Evolutionary conservation across 2,329 filamentous ascomycete genomes (phyloP).

Genomic region (Nannizziopsis arthrosporioides): DNA sequence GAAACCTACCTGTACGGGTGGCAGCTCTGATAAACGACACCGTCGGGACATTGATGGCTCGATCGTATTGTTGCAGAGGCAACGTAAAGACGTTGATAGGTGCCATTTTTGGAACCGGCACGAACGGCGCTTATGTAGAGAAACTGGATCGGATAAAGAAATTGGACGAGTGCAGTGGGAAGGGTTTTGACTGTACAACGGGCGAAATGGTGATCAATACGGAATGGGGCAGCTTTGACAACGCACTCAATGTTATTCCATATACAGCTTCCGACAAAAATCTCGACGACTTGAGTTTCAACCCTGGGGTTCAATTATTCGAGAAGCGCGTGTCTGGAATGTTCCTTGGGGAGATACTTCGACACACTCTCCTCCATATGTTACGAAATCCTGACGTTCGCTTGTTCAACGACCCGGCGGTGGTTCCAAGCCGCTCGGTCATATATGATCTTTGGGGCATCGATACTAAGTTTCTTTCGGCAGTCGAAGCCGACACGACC

Average conservation of each 20-base stretch:
- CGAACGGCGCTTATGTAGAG: conserved; percentile 95
- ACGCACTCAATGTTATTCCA: conserved; percentile 76
- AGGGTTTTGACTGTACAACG: conserved; percentile 60
- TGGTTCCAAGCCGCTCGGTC: conserved; percentile 51
- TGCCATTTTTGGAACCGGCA: conserved; percentile 94
- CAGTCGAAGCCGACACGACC: conserved; percentile 69
- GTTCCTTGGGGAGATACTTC: conserved; percentile 91
- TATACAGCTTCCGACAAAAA: conserved; percentile 70
- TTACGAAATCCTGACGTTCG: conserved; percentile 54
- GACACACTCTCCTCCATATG: conserved; percentile 61
- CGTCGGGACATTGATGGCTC: conserved; percentile 92
- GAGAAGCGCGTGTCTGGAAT: conserved; percentile 97
- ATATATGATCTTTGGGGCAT: conserved; percentile 77
- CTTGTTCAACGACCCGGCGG: conserved; percentile 69
- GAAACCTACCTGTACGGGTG: conserved; percentile 82
- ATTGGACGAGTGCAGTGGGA: conserved; percentile 42
- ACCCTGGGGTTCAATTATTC: conserved; percentile 95
- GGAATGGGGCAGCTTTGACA: conserved; percentile 98
- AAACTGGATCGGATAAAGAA: conserved; percentile 80
- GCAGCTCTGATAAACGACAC: conserved; percentile 95
- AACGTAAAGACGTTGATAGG: conserved; percentile 81
- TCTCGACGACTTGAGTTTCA: conserved; percentile 69
- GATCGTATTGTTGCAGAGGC: conserved; percentile 84
- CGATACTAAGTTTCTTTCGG: conserved; percentile 80
- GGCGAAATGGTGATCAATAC: conserved; percentile 97